These are phyloP conservation scores for Avena sativa DNA, from an alignment of 176 grass and related monocot genomes.

Conservation along the genomic window DNA sequence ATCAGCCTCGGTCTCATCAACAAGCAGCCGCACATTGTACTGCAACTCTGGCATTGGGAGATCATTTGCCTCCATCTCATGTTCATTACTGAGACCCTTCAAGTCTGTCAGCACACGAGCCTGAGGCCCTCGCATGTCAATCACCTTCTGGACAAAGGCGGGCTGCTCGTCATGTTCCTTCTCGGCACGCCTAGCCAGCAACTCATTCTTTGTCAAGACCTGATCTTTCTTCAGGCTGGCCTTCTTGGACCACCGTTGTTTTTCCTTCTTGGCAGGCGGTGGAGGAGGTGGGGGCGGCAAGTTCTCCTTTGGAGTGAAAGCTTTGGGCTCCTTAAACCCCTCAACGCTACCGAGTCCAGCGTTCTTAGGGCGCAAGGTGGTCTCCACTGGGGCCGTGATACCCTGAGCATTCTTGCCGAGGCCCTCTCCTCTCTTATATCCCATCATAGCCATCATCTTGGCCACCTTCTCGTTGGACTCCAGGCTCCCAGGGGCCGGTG, in stretches of 20 bases:
- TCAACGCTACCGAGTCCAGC: constrained; percentile 75
- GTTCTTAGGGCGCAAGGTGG: constrained; percentile 64
- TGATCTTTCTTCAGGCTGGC: constrained; percentile 46
- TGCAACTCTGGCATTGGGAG: constrained; percentile 82
- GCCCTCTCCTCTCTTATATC: constrained; percentile 66
- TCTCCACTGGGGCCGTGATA: constrained; percentile 51
- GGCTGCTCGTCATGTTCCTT: constrained; percentile 70
- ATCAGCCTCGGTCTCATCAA: constrained; percentile 68
- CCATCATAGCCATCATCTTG: constrained; percentile 80
- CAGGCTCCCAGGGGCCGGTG: constrained; percentile 44
- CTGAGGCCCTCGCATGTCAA: constrained; percentile 84
- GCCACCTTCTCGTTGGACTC: constrained; percentile 57
- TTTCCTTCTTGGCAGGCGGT: constrained; percentile 33
- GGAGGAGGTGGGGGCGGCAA: neutral
- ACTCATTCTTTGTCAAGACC: constrained; percentile 67
- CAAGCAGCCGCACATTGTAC: constrained; percentile 76
- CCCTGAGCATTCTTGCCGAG: constrained; percentile 80
- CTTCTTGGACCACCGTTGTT: constrained; percentile 71
- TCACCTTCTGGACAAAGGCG: constrained; percentile 64
- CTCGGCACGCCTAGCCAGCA: constrained; percentile 55
- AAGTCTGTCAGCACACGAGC: constrained; percentile 63
- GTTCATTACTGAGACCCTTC: constrained; percentile 71
- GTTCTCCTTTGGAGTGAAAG: constrained; percentile 44
- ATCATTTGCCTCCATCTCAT: constrained; percentile 68
- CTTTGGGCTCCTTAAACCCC: constrained; percentile 77